Percentiles rank a stretch among this genome's conserved stretches.
These are phyloP conservation scores for Tetraselmis chui DNA, from an alignment of 139 green algal species.

Conservation along the genomic window DNA sequence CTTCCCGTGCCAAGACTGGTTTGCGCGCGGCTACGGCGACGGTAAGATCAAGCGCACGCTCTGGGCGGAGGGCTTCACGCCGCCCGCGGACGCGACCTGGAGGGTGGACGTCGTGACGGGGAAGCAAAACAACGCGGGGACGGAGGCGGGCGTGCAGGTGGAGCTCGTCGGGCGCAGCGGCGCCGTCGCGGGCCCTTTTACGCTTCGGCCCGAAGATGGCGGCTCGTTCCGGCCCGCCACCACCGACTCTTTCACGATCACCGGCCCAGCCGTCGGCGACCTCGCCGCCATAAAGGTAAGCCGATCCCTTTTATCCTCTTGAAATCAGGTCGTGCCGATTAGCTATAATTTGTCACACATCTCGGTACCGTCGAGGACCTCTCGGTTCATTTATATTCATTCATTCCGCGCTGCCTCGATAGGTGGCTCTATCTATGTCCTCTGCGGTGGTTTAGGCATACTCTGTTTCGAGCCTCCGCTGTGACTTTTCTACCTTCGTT, in stretches of 20 bases:
- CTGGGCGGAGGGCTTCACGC: not conserved
- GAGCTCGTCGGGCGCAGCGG: not conserved
- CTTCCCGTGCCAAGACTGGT: not conserved
- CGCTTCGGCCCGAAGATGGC: not conserved
- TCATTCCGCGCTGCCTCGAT: too few species aligned
- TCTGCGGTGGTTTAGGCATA: too few species aligned
- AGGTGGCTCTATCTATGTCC: too few species aligned
- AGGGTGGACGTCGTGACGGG: not conserved
- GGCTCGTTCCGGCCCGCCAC: not conserved
- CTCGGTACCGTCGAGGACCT: too few species aligned
- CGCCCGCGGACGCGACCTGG: not conserved
- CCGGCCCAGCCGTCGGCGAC: not conserved
- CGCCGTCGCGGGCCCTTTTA: not conserved
- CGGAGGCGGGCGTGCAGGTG: not conserved
- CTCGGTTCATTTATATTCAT: too few species aligned
- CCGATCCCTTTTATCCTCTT: too few species aligned
- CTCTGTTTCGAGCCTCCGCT: too few species aligned
- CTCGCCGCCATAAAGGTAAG: not conserved
- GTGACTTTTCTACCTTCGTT: too few species aligned
- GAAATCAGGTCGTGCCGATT: too few species aligned
- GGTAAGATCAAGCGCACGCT: not conserved
- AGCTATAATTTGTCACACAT: too few species aligned
- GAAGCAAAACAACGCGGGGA: not conserved
- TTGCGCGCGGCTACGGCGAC: not conserved
- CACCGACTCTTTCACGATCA: not conserved